Evolutionary conservation across 768 basidiomycete species (phyloP), one percentile per base, ranked within the genome.

Genomic region (Boletales sp.): DNA sequence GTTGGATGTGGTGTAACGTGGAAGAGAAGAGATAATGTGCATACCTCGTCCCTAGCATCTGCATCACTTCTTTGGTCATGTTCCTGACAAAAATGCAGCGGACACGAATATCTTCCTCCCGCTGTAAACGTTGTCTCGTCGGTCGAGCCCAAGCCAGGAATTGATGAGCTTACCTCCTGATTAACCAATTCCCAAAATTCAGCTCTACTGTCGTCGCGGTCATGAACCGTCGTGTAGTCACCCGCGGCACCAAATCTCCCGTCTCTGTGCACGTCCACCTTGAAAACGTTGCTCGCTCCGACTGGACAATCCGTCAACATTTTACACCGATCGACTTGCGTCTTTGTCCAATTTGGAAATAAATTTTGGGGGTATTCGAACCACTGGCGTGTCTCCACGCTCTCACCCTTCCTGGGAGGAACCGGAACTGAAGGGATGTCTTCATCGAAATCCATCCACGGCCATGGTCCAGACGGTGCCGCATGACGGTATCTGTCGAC

Each of bases 21-120:
- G 29, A 30, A 34, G 12, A 39, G 29, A 30, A 34, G 12, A 39
- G 35, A 41, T 0, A 6, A 34, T 6, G 9, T 0, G 56, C 71
- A 45, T 53, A 82, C 83, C 61, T 80, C 35, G 76, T 70, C 10
- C 83, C 82, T 7, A 83, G 65, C 73, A 82, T 81, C 56, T 79
- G 74, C 37, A 83, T 58, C 8, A 80, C 74, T 5, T 76, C 72
- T 8, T 75, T 74, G 0, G 75, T 72, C 50, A 83, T 62, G 47
- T 74, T 72, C 24, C 80, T 73, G 0, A 82, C 66, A 52, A 83
- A 83, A 39, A 82, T 19, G 1, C 74, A 74, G 17, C 78, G 72
- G 5, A 79, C 62, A 30, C 77, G 73, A n/a, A 76, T 58, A 11
- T 66, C 61, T 11, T 45, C 5, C 1, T 72, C 71, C 39, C 70